These are phyloP conservation scores for Tolypocladium tropicale DNA, from an alignment of 2,329 filamentous ascomycete species.

Conservation along the genomic window DNA sequence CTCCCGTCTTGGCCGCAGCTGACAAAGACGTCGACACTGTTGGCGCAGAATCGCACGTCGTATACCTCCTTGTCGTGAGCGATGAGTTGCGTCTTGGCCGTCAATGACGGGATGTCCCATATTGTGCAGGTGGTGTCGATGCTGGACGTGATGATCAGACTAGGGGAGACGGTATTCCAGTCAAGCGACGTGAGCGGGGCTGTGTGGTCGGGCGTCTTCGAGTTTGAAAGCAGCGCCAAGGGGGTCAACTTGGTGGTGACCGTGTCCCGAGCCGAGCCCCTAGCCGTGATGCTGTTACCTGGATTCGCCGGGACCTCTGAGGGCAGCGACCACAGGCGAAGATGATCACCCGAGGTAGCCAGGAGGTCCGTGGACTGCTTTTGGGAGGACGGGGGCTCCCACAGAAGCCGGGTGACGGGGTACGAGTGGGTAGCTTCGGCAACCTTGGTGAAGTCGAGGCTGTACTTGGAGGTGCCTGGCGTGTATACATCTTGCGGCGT, in stretches of 20 bases:
- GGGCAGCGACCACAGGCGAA: slow-evolving; percentile 88
- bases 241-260: slow-evolving; percentile 75
- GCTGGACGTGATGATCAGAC: slow-evolving; percentile 95
- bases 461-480: slow-evolving; percentile 62
- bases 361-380: slow-evolving; percentile 93
- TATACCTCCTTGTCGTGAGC: slow-evolving; percentile 99
- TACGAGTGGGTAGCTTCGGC: slow-evolving; percentile 97
- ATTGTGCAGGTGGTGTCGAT: slow-evolving; percentile 99
- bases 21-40: slow-evolving; percentile 97
- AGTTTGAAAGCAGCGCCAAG: slow-evolving; percentile 87
- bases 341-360: slow-evolving; percentile 88
- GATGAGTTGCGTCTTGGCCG: slow-evolving; percentile 95
- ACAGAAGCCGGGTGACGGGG: slow-evolving; percentile 86
- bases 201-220: slow-evolving; percentile 96
- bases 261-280: slow-evolving; percentile 38
- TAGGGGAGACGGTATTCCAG: slow-evolving; percentile 96
- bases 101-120: slow-evolving; percentile 97
- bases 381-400: slow-evolving; percentile 90
- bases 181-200: slow-evolving; percentile 92
- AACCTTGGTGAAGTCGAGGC: slow-evolving; percentile 82
- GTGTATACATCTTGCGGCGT: slow-evolving; percentile 59
- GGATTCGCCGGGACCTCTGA: slow-evolving; percentile 46
- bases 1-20: slow-evolving; percentile 96
- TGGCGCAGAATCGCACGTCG: slow-evolving; percentile 94
- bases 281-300: slow-evolving; percentile 57